Evolutionary conservation across 164 flowering plant species (phyloP).

Genomic region (Vitis riparia): DNA sequence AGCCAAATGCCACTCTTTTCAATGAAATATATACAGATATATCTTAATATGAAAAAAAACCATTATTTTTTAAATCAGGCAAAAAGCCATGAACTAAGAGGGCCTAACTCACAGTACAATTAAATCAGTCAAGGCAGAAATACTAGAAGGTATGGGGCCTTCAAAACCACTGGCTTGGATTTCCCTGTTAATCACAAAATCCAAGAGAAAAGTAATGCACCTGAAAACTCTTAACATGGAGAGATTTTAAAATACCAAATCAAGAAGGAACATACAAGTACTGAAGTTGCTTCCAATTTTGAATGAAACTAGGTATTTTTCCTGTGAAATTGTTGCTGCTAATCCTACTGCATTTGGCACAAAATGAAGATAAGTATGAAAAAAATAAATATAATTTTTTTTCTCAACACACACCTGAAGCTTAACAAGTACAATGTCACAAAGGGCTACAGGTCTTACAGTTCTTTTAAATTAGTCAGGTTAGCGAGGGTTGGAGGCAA

Average conservation of each 20-base stretch:
- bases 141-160: conserved; percentile 23
- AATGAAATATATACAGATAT: no score
- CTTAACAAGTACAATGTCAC: no score
- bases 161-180: conserved; percentile 19
- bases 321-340: background rate
- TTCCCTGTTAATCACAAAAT: conserved; percentile 11
- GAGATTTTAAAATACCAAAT: no score
- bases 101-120: conserved; percentile 30
- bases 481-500: conserved; percentile 11
- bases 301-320: background rate
- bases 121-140: conserved; percentile 11
- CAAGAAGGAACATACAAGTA: no score
- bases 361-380: background rate
- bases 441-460: conserved; percentile 2
- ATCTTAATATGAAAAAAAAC: background rate
- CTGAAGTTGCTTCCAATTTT: no score
- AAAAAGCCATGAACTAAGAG: background rate
- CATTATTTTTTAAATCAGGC: background rate
- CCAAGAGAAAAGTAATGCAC: background rate
- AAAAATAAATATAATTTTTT: background rate
- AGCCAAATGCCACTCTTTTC: background rate
- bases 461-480: conserved; percentile 10
- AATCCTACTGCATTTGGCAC: no score
- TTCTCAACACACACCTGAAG: no score
- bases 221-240: no score